These are phyloP conservation scores for Phytophthora tubulina DNA, from an alignment of 352 stramenopile genomes.

Conservation along the genomic window DNA sequence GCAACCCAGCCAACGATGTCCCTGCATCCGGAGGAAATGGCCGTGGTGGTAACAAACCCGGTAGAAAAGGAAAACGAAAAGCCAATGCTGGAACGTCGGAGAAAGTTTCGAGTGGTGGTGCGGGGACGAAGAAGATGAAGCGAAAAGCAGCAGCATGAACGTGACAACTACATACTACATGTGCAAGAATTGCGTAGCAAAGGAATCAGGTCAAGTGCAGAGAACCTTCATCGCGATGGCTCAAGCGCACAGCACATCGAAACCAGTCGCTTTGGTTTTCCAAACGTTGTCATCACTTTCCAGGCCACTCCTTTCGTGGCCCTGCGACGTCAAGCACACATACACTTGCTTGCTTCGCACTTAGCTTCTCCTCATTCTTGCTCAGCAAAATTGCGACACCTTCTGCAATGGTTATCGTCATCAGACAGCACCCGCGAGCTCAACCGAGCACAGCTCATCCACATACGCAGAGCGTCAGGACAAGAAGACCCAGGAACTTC, in stretches of 20 bases:
- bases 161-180: background rate
- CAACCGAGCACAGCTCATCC: conserved; percentile 30
- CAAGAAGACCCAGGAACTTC: conserved; percentile 30
- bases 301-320: conserved; percentile 13
- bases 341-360: background rate
- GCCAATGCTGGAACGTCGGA: conserved; percentile 5
- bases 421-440: conserved; percentile 41
- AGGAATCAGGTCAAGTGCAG: conserved; percentile 62
- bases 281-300: conserved; percentile 47
- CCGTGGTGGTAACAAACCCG: conserved; percentile 23
- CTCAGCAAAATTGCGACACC: conserved; percentile 60
- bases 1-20: conserved; percentile 2
- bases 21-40: conserved; percentile 3
- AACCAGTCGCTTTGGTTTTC: conserved; percentile 28
- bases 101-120: conserved; percentile 12
- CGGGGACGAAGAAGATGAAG: conserved; percentile 31
- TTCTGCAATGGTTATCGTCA: conserved; percentile 61
- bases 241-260: conserved; percentile 10
- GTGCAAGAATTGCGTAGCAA: conserved; percentile 12
- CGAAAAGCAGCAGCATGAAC: conserved; percentile 29
- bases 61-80: conserved; percentile 42
- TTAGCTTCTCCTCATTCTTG: conserved; percentile 29
- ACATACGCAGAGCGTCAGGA: conserved; percentile 8
- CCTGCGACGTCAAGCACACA: background rate
- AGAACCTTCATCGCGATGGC: conserved; percentile 43